Base-by-base conservation (phyloP, 148 eudicot genomes). In the Arbutus unedo region DNA sequence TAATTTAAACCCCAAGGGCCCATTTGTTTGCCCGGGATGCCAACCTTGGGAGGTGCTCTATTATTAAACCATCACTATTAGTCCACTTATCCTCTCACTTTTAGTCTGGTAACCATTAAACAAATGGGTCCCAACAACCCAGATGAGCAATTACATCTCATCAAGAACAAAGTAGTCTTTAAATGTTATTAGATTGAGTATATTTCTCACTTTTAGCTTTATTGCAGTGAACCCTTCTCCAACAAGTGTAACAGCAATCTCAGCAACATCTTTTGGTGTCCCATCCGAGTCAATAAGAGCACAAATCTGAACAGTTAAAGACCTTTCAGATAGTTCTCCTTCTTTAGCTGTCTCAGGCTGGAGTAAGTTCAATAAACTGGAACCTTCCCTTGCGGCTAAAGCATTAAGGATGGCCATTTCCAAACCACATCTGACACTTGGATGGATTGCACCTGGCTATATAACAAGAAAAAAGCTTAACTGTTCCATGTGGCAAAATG, bases 381-480 rank as follows among this genome's bases (percentile, higher is more conserved):
- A 90, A 14, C 85, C 86, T 64, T 86, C 85, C 53, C 84, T 86
- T 47, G 92, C 89, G 62, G 98, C 98, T 79, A 93, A 87, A 31
- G 98, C 99, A 91, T 93, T 97, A 43, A 97, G 91, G 62, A 92
- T 82, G 55, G 99, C 98, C 98, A 94, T 94, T 89, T 97, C 99
- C 71, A 97, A 83, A 72, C 99, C 99, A 89, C 98, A 94, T 85
- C 98, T 87, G 25, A 97, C 93, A 91, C 98, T 93, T 67, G 99
- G 97, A 79, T 89, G 87, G 86, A 97, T 85, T 68, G 96, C 90
- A 71, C 77, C 82, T 74, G 94, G 94, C 99, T 97, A 89, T 82
- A 90, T 23, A 87, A 48, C 77, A 74, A 4, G 41, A 21, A 74
- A 48, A 50, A 38, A 74, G 79, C 48, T 54, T 54, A 77, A 54